phyloP scores from a whole-genome alignment of 176 grass and related monocot species.

The Oryza brachyantha region DNA sequence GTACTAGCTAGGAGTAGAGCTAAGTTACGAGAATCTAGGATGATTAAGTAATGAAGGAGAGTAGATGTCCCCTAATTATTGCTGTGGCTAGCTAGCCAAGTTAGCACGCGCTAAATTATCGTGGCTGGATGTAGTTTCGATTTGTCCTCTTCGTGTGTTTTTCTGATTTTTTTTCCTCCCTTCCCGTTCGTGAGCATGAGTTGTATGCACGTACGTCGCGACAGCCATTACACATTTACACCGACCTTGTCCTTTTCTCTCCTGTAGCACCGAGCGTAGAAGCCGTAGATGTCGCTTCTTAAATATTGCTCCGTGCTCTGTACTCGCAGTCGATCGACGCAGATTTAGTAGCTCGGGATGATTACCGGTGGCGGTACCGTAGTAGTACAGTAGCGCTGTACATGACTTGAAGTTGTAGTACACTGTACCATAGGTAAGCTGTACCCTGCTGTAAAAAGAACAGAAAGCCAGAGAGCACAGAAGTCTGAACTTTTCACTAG shows the following conservation, averaged over 20 bases:
- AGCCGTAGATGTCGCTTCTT: background rate
- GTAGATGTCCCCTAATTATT: background rate
- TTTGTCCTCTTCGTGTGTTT: background rate
- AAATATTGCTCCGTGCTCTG: background rate
- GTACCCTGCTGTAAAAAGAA: background rate
- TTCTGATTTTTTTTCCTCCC: background rate
- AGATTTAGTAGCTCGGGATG: background rate
- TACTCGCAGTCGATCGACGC: background rate
- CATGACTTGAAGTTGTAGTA: background rate
- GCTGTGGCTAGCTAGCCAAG: background rate
- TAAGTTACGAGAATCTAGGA: conserved; percentile 19
- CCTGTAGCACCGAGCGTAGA: background rate
- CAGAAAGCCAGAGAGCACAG: background rate
- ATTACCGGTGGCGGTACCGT: background rate
- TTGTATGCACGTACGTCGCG: conserved; percentile 30
- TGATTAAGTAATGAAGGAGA: background rate
- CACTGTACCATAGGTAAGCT: background rate
- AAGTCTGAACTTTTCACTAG: background rate
- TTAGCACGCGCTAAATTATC: conserved; percentile 19
- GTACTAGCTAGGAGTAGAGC: background rate
- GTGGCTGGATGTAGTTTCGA: background rate
- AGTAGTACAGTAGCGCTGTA: background rate
- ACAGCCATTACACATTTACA: conserved; percentile 19
- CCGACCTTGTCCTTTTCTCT: conserved; percentile 16
- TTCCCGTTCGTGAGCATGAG: conserved; percentile 11